phyloP scores from a whole-genome alignment of 306 rosid genomes.

The Canavalia gladiata region DNA sequence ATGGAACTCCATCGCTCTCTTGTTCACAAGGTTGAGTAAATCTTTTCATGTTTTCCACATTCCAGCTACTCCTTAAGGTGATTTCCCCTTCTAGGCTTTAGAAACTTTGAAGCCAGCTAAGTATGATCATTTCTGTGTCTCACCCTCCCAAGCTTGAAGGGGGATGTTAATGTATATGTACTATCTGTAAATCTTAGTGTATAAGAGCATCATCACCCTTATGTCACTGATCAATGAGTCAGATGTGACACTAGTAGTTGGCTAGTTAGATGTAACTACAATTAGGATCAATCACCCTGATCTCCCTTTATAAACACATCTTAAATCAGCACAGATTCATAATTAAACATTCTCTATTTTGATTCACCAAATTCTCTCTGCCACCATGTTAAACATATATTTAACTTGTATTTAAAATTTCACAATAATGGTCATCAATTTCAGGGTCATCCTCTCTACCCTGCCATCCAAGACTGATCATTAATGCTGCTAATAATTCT shows the following conservation, averaged over 20 bases:
- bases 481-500: background rate
- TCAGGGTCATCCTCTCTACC: background rate
- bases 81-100: too few relatives aligned
- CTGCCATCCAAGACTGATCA: too few relatives aligned
- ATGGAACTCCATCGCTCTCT: too few relatives aligned
- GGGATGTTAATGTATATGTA: background rate
- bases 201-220: background rate
- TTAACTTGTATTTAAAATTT: background rate
- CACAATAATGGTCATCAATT: background rate
- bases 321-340: background rate
- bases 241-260: background rate
- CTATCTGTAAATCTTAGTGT: background rate
- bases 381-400: background rate
- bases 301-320: background rate
- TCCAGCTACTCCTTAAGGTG: too few relatives aligned
- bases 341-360: background rate
- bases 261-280: background rate
- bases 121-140: background rate
- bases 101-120: background rate
- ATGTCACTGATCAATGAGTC: background rate
- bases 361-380: background rate
- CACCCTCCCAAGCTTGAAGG: background rate
- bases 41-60: too few relatives aligned
- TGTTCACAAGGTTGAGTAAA: too few relatives aligned
- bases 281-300: background rate